A percentile compares a stretch with the other conserved stretches of the same genome.
These are phyloP conservation scores for Colletotrichum tabaci DNA, from an alignment of 2,329 filamentous ascomycete genomes.

Conservation along the genomic window DNA sequence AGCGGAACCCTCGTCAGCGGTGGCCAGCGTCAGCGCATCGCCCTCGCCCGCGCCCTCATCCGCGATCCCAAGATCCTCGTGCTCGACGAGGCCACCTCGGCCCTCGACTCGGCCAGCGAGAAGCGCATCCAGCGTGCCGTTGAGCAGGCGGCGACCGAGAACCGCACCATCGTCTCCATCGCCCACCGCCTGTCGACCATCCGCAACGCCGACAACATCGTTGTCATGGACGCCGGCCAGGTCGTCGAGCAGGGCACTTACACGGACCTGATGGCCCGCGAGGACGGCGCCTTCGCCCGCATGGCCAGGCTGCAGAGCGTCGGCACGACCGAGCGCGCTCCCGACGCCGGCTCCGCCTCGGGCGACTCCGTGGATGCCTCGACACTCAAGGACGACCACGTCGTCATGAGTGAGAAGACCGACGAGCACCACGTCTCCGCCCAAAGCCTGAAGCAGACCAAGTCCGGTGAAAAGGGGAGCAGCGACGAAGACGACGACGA, in stretches of 20 bases:
- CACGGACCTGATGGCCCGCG: conserved; percentile 67
- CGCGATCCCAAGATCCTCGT: conserved; percentile 64
- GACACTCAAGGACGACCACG: conserved; percentile 37
- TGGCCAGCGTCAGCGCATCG: conserved; percentile 68
- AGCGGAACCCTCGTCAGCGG: conserved; percentile 64
- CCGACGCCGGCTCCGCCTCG: conserved; percentile 39
- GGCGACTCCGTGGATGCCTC: conserved; percentile 42
- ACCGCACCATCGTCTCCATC: conserved; percentile 76
- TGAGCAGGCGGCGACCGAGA: conserved; percentile 54
- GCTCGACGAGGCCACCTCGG: conserved; percentile 68
- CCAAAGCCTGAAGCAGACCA: conserved; percentile 21
- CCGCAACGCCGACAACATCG: conserved; percentile 75
- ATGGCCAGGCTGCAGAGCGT: conserved; percentile 47
- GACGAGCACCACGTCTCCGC: conserved; percentile 20
- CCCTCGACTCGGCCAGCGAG: conserved; percentile 66
- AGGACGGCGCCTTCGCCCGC: conserved; percentile 51
- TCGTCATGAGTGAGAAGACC: conserved; percentile 19
- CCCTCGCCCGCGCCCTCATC: conserved; percentile 65
- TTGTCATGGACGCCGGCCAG: conserved; percentile 73
- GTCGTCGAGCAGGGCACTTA: conserved; percentile 77
- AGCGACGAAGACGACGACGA: conserved; percentile 11
- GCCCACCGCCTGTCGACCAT: conserved; percentile 75
- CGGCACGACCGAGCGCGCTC: conserved; percentile 35
- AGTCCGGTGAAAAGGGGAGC: conserved; percentile 11
- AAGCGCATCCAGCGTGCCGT: conserved; percentile 60